Evolutionary conservation across 1,284 basidiomycete species (phyloP).

Genomic region (Porogramme epimiltina): DNA sequence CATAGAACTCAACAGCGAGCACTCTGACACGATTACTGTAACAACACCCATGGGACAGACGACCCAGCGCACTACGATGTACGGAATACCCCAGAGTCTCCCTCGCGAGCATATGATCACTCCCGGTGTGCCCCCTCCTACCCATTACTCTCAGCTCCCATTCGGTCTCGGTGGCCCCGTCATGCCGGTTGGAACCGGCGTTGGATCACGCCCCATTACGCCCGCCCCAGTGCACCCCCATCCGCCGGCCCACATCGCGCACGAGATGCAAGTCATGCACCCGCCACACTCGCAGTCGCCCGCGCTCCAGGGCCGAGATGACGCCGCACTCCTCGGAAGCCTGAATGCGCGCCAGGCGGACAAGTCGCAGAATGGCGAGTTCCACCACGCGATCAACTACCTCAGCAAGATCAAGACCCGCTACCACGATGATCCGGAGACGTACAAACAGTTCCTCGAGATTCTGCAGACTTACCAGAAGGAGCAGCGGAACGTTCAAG

Average conservation of each 20-base stretch:
- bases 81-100: constrained; percentile 34
- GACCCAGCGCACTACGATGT: constrained; percentile 53
- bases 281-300: constrained; percentile 25
- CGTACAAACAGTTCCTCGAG: constrained; percentile 98
- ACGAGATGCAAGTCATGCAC: constrained; percentile 19
- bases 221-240: constrained; percentile 25
- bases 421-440: constrained; percentile 90
- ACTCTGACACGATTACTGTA: constrained; percentile 88
- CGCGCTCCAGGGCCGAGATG: constrained; percentile 25
- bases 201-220: constrained; percentile 32
- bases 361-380: constrained; percentile 66
- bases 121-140: constrained; percentile 18
- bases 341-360: constrained; percentile 36
- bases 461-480: constrained; percentile 98
- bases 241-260: constrained; percentile 14
- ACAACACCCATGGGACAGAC: constrained; percentile 91
- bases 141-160: constrained; percentile 22
- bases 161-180: constrained; percentile 29
- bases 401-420: constrained; percentile 99
- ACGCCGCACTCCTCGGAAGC: constrained; percentile 60
- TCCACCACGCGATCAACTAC: constrained; percentile 98
- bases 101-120: constrained; percentile 24
- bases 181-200: constrained; percentile 31
- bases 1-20: constrained; percentile 86
- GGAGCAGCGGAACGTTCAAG: constrained; percentile 86